Conservation (phyloP, 75 land plant genomes). For the Picea glauca region DNA sequence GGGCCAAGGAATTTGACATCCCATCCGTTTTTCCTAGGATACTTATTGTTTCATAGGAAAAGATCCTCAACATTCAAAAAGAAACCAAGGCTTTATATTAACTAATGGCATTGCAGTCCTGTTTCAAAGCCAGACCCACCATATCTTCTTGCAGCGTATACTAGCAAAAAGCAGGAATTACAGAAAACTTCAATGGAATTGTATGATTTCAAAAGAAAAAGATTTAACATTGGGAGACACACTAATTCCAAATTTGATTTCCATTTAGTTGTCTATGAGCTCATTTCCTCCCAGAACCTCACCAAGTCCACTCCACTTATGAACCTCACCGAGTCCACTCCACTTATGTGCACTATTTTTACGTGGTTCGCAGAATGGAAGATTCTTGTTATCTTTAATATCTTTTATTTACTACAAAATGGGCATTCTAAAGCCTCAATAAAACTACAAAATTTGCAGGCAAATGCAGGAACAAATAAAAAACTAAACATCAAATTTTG, state of each 20-base stretch:
- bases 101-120: background rate
- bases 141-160: background rate
- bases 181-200: background rate
- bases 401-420: no score
- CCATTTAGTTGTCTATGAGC: no score
- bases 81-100: background rate
- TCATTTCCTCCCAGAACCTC: no score
- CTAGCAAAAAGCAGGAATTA: background rate
- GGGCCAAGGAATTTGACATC: background rate
- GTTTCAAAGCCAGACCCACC: background rate
- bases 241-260: conserved; percentile 17
- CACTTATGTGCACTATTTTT: conserved; percentile 45
- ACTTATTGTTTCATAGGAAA: background rate
- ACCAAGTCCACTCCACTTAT: no score
- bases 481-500: no score
- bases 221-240: background rate
- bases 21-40: no score
- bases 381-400: no score
- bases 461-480: no score
- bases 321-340: conserved; percentile 73
- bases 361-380: no score
- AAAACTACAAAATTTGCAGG: no score
- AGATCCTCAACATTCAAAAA: no score
- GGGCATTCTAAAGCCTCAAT: no score
- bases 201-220: background rate